Conservation (phyloP, 257 asterid genomes). For the Ophiorrhiza pumila region DNA sequence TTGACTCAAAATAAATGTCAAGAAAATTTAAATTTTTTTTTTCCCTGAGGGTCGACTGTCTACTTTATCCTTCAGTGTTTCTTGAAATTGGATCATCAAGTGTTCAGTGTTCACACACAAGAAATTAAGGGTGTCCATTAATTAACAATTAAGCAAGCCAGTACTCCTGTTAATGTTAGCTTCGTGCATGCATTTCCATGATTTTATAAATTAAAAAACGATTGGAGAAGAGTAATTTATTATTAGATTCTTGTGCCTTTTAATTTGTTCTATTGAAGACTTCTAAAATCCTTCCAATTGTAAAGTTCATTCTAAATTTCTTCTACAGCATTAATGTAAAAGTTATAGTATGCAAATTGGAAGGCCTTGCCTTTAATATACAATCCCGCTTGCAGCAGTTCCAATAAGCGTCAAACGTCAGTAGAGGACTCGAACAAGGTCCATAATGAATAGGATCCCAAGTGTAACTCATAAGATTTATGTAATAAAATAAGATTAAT, state of each 20-base stretch:
- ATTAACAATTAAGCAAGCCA: too few species aligned
- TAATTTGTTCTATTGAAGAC: not conserved
- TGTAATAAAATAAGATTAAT: too few species aligned
- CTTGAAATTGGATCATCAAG: not conserved
- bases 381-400: too few species aligned
- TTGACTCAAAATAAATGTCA: not conserved
- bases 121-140: not conserved
- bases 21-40: not conserved
- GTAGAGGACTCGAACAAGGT: too few species aligned
- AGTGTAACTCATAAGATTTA: too few species aligned
- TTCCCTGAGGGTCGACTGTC: not conserved
- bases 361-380: too few species aligned
- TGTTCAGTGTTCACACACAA: not conserved
- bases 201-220: too few species aligned
- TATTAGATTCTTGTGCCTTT: too few species aligned
- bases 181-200: not conserved
- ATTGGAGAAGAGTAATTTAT: not conserved
- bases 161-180: not conserved
- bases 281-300: not conserved
- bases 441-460: too few species aligned
- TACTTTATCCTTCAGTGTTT: not conserved
- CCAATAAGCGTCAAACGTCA: too few species aligned
- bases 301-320: not conserved
- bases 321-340: not conserved
- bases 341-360: too few species aligned